These are phyloP conservation scores for Tulasnella sp. DNA, from an alignment of 768 basidiomycete species.

Conservation along the genomic window DNA sequence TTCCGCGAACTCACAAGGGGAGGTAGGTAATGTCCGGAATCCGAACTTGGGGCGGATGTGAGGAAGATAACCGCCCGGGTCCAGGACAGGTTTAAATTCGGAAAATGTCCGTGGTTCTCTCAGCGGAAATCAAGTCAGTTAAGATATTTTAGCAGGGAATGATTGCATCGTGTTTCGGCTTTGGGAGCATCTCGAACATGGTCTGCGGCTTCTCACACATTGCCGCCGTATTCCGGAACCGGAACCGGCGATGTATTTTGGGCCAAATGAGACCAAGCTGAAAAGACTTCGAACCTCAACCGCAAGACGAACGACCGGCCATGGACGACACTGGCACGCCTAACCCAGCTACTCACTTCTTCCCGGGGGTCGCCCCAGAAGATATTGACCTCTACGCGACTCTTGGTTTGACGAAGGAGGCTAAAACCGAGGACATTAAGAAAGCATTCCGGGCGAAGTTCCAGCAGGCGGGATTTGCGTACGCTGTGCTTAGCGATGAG, in stretches of 20 bases:
- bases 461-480: constrained; percentile 91
- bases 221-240: too few relatives aligned
- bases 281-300: background rate
- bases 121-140: too few relatives aligned
- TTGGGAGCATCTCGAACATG: too few relatives aligned
- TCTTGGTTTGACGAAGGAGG: constrained; percentile 47
- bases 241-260: too few relatives aligned
- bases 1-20: background rate
- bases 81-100: too few relatives aligned
- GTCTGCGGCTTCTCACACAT: too few relatives aligned
- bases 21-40: too few relatives aligned
- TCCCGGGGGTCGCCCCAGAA: constrained; percentile 53
- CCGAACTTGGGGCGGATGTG: too few relatives aligned
- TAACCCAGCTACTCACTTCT: constrained; percentile 69
- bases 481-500: constrained; percentile 76
- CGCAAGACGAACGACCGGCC: background rate
- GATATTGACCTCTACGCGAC: constrained; percentile 71
- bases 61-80: too few relatives aligned
- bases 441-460: constrained; percentile 56
- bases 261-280: background rate
- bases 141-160: too few relatives aligned
- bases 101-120: too few relatives aligned
- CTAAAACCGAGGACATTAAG: constrained; percentile 61
- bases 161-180: too few relatives aligned
- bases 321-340: constrained; percentile 62